phyloP scores from a whole-genome alignment of 2,329 filamentous ascomycete genomes.

The Colletotrichum sp. region DNA sequence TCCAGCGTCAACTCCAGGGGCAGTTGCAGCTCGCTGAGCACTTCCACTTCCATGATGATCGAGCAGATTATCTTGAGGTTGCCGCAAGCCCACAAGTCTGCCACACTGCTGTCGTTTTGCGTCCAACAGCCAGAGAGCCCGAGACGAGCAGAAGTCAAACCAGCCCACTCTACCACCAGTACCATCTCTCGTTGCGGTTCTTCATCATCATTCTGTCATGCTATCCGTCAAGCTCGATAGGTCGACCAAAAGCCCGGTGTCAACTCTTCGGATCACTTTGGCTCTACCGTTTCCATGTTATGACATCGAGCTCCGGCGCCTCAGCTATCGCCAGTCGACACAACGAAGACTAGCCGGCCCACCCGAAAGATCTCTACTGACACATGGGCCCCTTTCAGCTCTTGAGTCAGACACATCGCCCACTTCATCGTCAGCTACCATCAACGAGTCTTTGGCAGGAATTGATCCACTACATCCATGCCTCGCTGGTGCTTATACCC shows the following conservation, averaged over 20 bases:
- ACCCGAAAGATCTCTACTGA: no score
- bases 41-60: not conserved
- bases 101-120: not conserved
- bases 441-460: not conserved
- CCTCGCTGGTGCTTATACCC: not conserved
- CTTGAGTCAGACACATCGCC: not conserved
- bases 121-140: not conserved
- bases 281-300: not conserved
- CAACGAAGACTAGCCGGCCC: not conserved
- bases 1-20: not conserved
- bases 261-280: not conserved
- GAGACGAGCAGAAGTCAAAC: not conserved
- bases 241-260: not conserved
- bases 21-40: not conserved
- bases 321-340: not conserved
- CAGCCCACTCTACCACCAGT: not conserved
- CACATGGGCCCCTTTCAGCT: not conserved
- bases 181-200: not conserved
- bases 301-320: not conserved
- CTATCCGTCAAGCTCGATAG: not conserved
- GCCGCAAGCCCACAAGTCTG: not conserved
- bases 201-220: not conserved
- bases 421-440: not conserved
- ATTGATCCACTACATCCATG: not conserved
- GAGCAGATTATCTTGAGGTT: not conserved